Evolutionary conservation across 805 yeast species (phyloP).

Genomic region (Wickerhamiella nectarea): DNA sequence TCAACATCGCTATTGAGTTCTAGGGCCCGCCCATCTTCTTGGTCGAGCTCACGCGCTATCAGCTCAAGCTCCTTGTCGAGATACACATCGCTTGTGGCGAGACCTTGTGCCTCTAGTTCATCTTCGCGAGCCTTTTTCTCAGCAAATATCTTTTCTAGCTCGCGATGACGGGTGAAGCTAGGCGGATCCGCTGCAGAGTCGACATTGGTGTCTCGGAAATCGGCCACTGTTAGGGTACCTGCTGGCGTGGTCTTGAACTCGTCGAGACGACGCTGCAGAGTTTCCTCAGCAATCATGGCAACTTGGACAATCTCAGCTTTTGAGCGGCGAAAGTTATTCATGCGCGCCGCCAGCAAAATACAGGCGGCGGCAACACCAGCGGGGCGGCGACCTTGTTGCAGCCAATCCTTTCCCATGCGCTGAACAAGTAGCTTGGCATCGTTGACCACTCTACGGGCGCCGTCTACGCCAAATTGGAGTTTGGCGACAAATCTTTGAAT

Average conservation of each 20-base stretch:
- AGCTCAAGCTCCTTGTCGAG: conserved; percentile 16
- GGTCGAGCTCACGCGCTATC: conserved; percentile 20
- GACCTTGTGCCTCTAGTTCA: conserved; percentile 15
- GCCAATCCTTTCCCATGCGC: conserved; percentile 91
- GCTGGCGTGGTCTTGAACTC: conserved; percentile 74
- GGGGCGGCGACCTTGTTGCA: conserved; percentile 91
- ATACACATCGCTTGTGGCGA: conserved; percentile 19
- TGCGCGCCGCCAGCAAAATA: conserved; percentile 80
- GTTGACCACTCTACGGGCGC: conserved; percentile 49
- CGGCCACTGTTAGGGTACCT: conserved; percentile 56
- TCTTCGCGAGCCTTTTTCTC: conserved; percentile 13
- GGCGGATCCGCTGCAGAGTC: conserved; percentile 60
- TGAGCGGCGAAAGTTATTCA: conserved; percentile 87
- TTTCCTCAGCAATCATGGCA: conserved; percentile 88
- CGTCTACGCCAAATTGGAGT: conserved; percentile 61
- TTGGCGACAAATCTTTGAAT: conserved; percentile 88
- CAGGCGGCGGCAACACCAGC: conserved; percentile 99
- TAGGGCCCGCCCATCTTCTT: conserved; percentile 22
- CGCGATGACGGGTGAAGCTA: conserved; percentile 52
- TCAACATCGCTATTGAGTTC: conserved; percentile 21
- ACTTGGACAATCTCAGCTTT: conserved; percentile 91
- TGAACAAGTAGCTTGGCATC: conserved; percentile 82
- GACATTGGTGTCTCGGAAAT: conserved; percentile 44
- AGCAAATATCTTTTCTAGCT: conserved; percentile 29
- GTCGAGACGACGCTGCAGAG: conserved; percentile 76